Evolutionary conservation across 73 alveolate species (phyloP), one percentile per base, ranked within the genome.

Genomic region (Blepharisma stoltei): DNA sequence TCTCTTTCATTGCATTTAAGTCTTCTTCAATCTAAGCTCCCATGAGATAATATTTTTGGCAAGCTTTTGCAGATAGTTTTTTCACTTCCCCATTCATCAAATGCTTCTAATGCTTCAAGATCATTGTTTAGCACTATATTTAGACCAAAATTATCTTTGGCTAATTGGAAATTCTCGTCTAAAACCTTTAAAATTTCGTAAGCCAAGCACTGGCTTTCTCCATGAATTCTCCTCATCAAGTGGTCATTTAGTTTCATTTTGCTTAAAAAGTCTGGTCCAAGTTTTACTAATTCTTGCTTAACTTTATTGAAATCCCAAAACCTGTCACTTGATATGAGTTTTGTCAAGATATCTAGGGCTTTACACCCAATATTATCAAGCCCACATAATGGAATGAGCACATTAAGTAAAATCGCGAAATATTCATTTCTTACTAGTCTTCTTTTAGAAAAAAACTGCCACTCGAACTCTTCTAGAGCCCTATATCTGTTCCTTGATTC

Each of bases 21-120:
- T 60, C 46, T n/a, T 14, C 73, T 14, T 38, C 73, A 60, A 9
- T 14, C 37, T 60, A 20, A 25, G 46, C 14, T 60, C 45, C 45
- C 46, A 25, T 14, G 49, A 14, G 46, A n/a, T 20, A 60, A 20
- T 20, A 32, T 60, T 14, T 38, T 25, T 52, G 27, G 66, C 4
- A 25, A 9, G 2, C 45, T 14, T 11, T 60, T 60, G 73, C 46
- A 18, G 0, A 2, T 1, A 32, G 41, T 32, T 32, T 32, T 25
- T 60, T 60, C 48, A 8, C 11, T n/a, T 60, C 73, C 73, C 73
- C 73, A 60, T n/a, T 60, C 23, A 18, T 25, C 18, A 60, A 18
- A 60, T 60, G 23, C 46, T 9, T 14, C 37, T 9, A 60, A 18
- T 8, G 73, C 73, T 14, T 60, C 73, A 18, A 14, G n/a, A 25